Evolutionary conservation across 1,284 basidiomycete species (phyloP).

Genomic region (Hymenochaete sp.): DNA sequence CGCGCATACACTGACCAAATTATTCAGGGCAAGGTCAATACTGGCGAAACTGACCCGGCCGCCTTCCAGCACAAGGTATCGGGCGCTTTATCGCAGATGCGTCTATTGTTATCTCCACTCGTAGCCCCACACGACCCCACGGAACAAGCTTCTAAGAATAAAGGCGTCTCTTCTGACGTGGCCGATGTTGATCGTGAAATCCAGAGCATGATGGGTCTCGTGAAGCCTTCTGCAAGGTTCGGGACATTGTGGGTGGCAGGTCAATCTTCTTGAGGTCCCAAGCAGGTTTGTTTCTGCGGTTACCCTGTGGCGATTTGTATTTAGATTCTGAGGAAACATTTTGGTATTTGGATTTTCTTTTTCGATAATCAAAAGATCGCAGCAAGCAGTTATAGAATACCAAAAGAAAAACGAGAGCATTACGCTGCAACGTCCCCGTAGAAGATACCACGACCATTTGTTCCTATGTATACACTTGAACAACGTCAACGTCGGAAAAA

Average conservation of each 20-base stretch:
- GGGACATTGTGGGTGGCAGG: conserved; percentile 33
- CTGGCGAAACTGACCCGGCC: neutral
- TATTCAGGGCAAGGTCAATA: too few species aligned
- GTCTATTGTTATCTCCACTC: conserved; percentile 29
- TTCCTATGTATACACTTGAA: conserved; percentile 51
- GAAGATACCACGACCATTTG: conserved; percentile 58
- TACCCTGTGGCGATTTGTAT: too few species aligned
- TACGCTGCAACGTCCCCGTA: conserved; percentile 43
- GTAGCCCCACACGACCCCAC: conserved; percentile 28
- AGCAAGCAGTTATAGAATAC: too few species aligned
- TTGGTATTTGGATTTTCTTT: too few species aligned
- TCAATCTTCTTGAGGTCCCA: too few species aligned
- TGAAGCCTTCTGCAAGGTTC: conserved; percentile 38
- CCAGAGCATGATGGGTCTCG: conserved; percentile 32
- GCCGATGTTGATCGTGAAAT: conserved; percentile 27
- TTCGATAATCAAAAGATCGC: too few species aligned
- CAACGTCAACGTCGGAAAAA: neutral
- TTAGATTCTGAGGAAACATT: too few species aligned
- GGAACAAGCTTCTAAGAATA: conserved; percentile 18
- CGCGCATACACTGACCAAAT: neutral
- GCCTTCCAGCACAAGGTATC: conserved; percentile 14
- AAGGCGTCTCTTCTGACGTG: conserved; percentile 10
- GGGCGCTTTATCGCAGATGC: conserved; percentile 26
- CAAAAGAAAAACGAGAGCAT: too few species aligned
- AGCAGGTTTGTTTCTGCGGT: too few species aligned